Evolutionary conservation across 352 stramenopile species (phyloP).

Genomic region (Globisporangium orthogonon): DNA sequence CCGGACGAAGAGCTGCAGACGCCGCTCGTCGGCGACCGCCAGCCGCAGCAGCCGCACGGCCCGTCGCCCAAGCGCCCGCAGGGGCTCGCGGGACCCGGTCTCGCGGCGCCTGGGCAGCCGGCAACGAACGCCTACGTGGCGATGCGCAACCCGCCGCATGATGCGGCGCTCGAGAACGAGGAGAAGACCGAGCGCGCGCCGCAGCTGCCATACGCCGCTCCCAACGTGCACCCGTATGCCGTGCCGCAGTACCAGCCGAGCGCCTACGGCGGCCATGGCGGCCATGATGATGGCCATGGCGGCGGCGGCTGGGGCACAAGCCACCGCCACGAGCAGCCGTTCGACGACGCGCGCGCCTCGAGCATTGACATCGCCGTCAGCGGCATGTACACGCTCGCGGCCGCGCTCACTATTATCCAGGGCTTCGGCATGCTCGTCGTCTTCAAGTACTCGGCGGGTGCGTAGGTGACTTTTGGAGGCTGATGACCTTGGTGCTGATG

Average conservation of each 20-base stretch:
- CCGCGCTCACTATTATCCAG: slow-evolving; percentile 75
- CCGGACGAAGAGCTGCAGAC: slow-evolving; percentile 71
- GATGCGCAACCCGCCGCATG: slow-evolving; percentile 15
- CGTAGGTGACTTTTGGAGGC: slow-evolving; percentile 1
- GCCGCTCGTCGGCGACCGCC: slow-evolving; percentile 39
- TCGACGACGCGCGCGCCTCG: slow-evolving; percentile 35
- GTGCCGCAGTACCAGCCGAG: slow-evolving; percentile 74
- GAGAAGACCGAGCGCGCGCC: slow-evolving; percentile 40
- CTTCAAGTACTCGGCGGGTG: slow-evolving; percentile 53
- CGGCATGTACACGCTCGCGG: slow-evolving; percentile 82
- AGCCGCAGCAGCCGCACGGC: slow-evolving; percentile 7
- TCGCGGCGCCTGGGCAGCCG: slow-evolving; percentile 4
- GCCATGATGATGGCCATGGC: slow-evolving; percentile 17
- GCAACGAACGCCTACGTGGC: slow-evolving; percentile 27
- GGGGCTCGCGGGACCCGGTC: slow-evolving; percentile 1
- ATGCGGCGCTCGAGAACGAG: slow-evolving; percentile 25
- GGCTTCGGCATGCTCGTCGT: slow-evolving; percentile 82
- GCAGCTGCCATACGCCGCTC: slow-evolving; percentile 52
- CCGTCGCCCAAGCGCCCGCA: slow-evolving; percentile 17
- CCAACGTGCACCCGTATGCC: slow-evolving; percentile 77
- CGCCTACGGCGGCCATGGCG: slow-evolving; percentile 36
- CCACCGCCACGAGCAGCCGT: slow-evolving; percentile 30
- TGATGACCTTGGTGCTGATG: not conserved
- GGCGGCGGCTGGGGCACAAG: slow-evolving; percentile 30
- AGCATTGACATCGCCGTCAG: slow-evolving; percentile 81